phyloP scores from a whole-genome alignment of 2,329 filamentous ascomycete species.

The Cordyceps farinosa region DNA sequence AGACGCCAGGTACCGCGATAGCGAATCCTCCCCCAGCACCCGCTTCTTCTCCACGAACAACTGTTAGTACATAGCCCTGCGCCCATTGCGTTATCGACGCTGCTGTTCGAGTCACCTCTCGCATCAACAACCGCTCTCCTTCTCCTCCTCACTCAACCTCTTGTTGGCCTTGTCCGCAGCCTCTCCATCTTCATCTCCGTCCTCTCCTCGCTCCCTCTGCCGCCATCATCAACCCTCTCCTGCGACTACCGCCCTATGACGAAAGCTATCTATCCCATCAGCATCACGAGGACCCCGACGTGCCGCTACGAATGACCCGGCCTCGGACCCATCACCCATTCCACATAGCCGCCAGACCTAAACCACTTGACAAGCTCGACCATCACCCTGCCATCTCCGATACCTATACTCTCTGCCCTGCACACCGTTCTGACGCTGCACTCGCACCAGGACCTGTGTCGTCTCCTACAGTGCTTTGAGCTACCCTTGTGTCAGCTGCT shows the following conservation, averaged over 20 bases:
- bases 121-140: slow-evolving; percentile 9
- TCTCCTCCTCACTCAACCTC: background rate
- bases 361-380: slow-evolving; percentile 14
- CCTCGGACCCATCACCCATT: slow-evolving; percentile 17
- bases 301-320: slow-evolving; percentile 18
- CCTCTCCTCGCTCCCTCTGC: background rate
- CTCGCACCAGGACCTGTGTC: slow-evolving; percentile 7
- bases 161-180: background rate
- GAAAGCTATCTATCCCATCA: slow-evolving; percentile 9
- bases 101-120: slow-evolving; percentile 17
- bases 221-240: background rate
- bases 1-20: slow-evolving; percentile 7
- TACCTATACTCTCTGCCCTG: background rate
- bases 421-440: background rate
- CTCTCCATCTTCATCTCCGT: background rate
- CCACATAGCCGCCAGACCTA: background rate
- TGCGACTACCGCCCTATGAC: slow-evolving; percentile 15
- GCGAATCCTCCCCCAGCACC: background rate
- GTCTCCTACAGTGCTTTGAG: background rate
- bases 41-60: slow-evolving; percentile 14
- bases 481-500: slow-evolving; percentile 17
- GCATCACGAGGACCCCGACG: slow-evolving; percentile 18
- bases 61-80: background rate
- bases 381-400: slow-evolving; percentile 6
- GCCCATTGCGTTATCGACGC: slow-evolving; percentile 19